Base-by-base conservation (phyloP, 2,329 filamentous ascomycete genomes). In the Monosporascus sp. region DNA sequence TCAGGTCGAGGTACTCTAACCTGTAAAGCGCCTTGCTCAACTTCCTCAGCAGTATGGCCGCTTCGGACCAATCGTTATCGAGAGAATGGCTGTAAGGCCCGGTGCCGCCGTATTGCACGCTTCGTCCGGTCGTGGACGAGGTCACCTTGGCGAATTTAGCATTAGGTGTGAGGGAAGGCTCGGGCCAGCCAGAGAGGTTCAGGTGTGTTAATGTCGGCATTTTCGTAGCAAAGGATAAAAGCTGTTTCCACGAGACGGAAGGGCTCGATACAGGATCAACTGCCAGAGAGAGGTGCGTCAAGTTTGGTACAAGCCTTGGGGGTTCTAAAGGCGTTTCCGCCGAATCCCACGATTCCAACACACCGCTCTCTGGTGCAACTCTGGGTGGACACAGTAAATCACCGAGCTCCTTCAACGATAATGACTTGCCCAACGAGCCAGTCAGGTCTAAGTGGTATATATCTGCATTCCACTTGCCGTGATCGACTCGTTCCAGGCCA, bases 251-350 rank as follows among this genome's bases (percentile, higher is more conserved):
- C 1, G 81, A 83, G 17, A 75, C 73, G 6, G 66, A 64, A 6
- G 53, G 52, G 15, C 57, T 43, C 36, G 69, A 66, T 38, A 62
- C 57, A 1, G 77, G 74, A 49, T 71, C 61, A 48, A 81, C 59
- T 4, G 82, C 80, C 2, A 86, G 76, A 2, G 82, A 85, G 8
- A 86, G 72, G 57, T 85, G 81, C 0, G 82, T 85, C 14, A 86
- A 71, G 54, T 79, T 79, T 9, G 82, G 81, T 41, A 86, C 67
- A 18, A 84, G 65, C 39, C 61, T 63, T 1, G 65, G 61, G 17
- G 65, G 62, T 3, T 56, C 55, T 0, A 58, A 55, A 2, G 58
- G 47, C 2, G 61, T 60, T 17, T 72, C 71, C 25, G 68, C 68
- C 1, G 68, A 65, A 45, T 84, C 81, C 81, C 81, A 83, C 0